Conservation (phyloP, 768 basidiomycete species). For the Calocera viscosa region DNA sequence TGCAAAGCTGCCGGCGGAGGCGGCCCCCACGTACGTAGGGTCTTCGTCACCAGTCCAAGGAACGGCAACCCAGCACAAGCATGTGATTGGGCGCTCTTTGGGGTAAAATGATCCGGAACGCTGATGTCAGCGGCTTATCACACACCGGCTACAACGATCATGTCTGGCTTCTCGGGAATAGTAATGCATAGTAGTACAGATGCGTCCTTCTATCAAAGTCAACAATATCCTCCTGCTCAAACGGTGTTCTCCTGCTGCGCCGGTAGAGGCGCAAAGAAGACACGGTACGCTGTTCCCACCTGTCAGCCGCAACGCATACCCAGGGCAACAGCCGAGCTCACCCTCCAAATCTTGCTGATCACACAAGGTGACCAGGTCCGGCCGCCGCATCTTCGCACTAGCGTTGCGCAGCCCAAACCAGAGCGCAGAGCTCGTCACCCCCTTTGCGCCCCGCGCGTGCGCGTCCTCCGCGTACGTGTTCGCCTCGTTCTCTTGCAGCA, state of each 20-base stretch:
- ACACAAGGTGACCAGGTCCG: constrained; percentile 65
- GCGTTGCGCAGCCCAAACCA: constrained; percentile 84
- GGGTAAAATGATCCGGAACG: too few species aligned
- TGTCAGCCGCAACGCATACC: background rate
- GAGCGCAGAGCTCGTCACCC: constrained; percentile 60
- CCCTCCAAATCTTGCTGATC: constrained; percentile 59
- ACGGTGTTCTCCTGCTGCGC: background rate
- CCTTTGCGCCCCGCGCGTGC: constrained; percentile 36
- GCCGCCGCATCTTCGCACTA: constrained; percentile 65
- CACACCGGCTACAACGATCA: too few species aligned
- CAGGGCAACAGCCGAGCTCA: constrained; percentile 17
- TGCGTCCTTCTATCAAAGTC: background rate
- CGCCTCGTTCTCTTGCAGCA: constrained; percentile 72
- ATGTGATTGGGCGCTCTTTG: too few species aligned
- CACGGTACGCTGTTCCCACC: background rate
- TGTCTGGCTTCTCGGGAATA: too few species aligned
- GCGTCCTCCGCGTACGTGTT: constrained; percentile 42
- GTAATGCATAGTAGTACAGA: too few species aligned
- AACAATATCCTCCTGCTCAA: background rate
- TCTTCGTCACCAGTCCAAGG: background rate
- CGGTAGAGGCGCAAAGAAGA: background rate
- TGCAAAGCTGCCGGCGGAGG: background rate
- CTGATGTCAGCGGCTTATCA: too few species aligned
- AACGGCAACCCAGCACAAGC: background rate
- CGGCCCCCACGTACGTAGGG: constrained; percentile 1